A percentile compares a stretch with the other conserved stretches of the same genome.
phyloP scores from a whole-genome alignment of 2,329 filamentous ascomycete genomes.

The Penicillium paneum region DNA sequence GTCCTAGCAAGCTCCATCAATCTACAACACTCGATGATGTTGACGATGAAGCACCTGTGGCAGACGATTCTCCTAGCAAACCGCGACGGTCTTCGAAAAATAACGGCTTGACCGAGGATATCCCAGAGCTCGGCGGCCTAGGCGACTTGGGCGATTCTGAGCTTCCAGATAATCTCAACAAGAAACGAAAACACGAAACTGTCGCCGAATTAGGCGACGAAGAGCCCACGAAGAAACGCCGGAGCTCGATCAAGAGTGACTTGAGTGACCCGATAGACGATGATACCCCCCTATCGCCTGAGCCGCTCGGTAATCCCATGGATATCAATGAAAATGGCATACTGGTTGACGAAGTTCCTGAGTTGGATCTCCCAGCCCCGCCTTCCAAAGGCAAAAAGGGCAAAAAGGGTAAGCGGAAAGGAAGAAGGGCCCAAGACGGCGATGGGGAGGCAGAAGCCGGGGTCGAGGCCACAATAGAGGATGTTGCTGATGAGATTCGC shows the following conservation, averaged over 20 bases:
- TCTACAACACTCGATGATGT: constrained; percentile 47
- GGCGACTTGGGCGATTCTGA: constrained; percentile 31
- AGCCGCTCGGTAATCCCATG: constrained; percentile 34
- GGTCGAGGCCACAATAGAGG: constrained; percentile 40
- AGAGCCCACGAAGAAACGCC: constrained; percentile 42
- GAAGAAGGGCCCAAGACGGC: constrained; percentile 40
- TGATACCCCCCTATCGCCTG: constrained; percentile 33
- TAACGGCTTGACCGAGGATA: constrained; percentile 30
- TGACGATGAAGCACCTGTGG: constrained; percentile 50
- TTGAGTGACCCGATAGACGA: constrained; percentile 36
- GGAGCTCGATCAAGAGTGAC: constrained; percentile 39
- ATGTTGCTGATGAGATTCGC: constrained; percentile 47
- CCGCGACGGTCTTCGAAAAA: constrained; percentile 32
- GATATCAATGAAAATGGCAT: constrained; percentile 32
- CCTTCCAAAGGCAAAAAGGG: constrained; percentile 39
- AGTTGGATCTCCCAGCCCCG: constrained; percentile 30
- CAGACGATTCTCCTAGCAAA: constrained; percentile 42
- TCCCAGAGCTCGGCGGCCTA: constrained; percentile 25
- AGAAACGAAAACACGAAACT: constrained; percentile 44
- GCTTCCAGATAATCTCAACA: constrained; percentile 33
- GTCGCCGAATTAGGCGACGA: constrained; percentile 38
- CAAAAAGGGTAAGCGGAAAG: constrained; percentile 48
- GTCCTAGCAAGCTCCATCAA: constrained; percentile 73
- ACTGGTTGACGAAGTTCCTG: constrained; percentile 32
- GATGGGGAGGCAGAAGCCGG: constrained; percentile 40